A percentile compares a stretch with the other conserved stretches of the same genome.
Conservation (phyloP, 2,329 filamentous ascomycete species). For the Pseudogymnoascus sp. region DNA sequence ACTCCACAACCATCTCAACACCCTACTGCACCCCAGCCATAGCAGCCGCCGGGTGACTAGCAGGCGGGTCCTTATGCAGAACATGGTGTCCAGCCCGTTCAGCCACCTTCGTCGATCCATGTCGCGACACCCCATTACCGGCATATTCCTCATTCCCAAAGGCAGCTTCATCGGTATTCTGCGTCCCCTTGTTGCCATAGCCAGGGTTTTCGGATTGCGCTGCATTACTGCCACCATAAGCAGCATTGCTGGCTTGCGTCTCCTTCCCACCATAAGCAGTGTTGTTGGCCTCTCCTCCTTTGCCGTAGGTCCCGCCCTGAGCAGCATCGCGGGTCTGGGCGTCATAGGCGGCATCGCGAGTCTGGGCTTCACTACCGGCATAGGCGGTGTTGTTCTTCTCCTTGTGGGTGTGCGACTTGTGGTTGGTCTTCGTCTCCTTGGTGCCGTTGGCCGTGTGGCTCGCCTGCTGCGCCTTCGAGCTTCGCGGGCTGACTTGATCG, state of each 20-base stretch:
- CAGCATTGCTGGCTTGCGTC: background rate
- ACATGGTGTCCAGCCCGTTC: constrained; percentile 15
- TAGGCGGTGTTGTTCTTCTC: background rate
- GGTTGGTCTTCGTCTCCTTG: background rate
- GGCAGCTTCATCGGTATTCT: constrained; percentile 12
- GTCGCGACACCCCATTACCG: background rate
- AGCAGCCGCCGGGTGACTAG: constrained; percentile 16
- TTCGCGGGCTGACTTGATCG: background rate
- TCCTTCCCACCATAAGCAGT: background rate
- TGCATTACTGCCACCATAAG: background rate
- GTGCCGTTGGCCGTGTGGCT: background rate
- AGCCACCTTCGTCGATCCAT: background rate
- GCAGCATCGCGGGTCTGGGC: background rate
- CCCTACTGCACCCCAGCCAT: background rate
- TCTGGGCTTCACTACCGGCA: background rate
- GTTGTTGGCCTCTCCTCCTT: background rate
- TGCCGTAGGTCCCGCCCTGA: constrained; percentile 10
- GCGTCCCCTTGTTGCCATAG: constrained; percentile 6
- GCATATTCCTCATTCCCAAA: background rate
- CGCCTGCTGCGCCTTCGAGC: background rate
- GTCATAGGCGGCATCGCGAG: background rate
- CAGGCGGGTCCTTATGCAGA: constrained; percentile 22
- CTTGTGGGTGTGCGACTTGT: background rate
- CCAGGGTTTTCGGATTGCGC: background rate
- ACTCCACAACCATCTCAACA: background rate